These are phyloP conservation scores for Micractinium sp. DNA, from an alignment of 139 green algal species.

Conservation along the genomic window DNA sequence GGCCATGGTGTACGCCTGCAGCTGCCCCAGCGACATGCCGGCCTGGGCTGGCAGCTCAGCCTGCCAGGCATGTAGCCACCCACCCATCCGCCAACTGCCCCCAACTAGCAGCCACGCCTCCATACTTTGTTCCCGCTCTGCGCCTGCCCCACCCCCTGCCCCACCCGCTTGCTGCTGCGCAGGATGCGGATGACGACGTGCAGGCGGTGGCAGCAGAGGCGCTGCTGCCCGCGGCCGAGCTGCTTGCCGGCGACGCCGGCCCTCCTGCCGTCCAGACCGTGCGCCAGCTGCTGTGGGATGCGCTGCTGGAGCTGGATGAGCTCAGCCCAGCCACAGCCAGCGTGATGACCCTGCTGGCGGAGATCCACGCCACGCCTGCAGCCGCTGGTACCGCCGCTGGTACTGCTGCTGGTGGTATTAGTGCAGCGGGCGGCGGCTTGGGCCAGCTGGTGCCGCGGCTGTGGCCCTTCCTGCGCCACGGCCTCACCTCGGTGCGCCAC, in stretches of 20 bases:
- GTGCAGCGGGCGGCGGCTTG: conserved; percentile 19
- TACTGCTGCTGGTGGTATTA: too few species aligned
- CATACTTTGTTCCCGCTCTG: background rate
- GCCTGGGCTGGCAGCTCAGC: background rate
- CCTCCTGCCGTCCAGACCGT: conserved; percentile 43
- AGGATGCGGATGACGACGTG: conserved; percentile 92
- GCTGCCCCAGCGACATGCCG: background rate
- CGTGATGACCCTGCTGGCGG: conserved; percentile 80
- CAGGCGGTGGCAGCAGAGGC: conserved; percentile 90
- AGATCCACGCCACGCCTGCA: conserved; percentile 57
- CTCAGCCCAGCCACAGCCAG: conserved; percentile 79
- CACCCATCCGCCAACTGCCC: background rate
- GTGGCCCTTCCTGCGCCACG: conserved; percentile 87
- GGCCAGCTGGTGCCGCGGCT: conserved; percentile 61
- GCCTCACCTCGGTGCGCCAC: conserved; percentile 73
- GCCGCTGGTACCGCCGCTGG: too few species aligned
- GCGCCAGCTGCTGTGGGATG: conserved; percentile 70
- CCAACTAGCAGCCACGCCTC: background rate
- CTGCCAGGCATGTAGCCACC: background rate
- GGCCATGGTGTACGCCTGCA: background rate
- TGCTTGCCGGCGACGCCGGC: conserved; percentile 46
- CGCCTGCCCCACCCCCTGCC: background rate
- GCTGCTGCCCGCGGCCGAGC: conserved; percentile 75
- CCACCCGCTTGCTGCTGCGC: background rate
- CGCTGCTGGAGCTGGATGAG: conserved; percentile 84